Evolutionary conservation across 306 rosid species (phyloP), one percentile per base, ranked within the genome.

Genomic region (Erythrophleum fordii): DNA sequence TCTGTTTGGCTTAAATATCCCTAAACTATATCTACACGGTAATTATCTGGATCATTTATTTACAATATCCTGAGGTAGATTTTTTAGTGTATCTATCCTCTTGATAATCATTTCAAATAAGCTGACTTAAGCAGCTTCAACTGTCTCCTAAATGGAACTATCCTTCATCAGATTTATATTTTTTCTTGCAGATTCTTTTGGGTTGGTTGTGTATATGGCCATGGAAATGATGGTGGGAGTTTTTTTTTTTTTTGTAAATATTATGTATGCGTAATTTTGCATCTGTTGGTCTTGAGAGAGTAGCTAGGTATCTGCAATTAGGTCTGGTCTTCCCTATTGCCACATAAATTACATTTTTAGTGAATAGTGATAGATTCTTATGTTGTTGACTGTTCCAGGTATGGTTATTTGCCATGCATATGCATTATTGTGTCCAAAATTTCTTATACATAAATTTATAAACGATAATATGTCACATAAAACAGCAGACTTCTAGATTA

Each of bases 141-240:
- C 26, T 73, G 75, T 78, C 53, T 73, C 75, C 73, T 60, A 48
- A 69, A n/a, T 59, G 59, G 69, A 59, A 75, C 52, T 58, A 22
- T 78, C 75, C 51, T 78, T 78, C 55, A 39, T 71, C 44, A 58
- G 70, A 71, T 74, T 37, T 75, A 48, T 76, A 72, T 72, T 52
- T 67, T 60, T 84, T 52, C 51, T 28, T 83, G 85, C 96, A 96
- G 98, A 73, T 84, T 90, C 77, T 92, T 96, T 85, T 11, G 31
- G 70, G 84, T 62, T 29, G 97, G 98, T 14, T 88, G 94, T 72
- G 82, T 96, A 83, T 96, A 96, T 87, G 99, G 99, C 72, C 88
- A 97, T 81, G 90, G 56, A 53, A 90, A 96, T 83, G 98, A 96
- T 81, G 91, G 84, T 22, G 91, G 88, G 85, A 90, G 98, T 84